These are phyloP conservation scores for Metarhizium rileyi DNA, from an alignment of 2,329 filamentous ascomycete species.

Conservation along the genomic window DNA sequence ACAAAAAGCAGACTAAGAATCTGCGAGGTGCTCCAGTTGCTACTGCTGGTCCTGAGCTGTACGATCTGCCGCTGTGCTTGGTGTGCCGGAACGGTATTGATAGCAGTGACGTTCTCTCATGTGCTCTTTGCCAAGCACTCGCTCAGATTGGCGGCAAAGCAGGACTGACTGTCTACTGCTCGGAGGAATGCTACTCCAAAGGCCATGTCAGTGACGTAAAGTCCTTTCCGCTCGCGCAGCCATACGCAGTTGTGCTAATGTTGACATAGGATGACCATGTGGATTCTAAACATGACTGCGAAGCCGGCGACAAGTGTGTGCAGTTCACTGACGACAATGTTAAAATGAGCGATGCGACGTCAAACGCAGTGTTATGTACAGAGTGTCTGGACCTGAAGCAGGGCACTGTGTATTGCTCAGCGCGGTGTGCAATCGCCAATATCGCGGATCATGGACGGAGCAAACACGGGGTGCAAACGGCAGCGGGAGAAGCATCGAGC, in stretches of 20 bases:
- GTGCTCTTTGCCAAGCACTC: constrained; percentile 35
- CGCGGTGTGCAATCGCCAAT: constrained; percentile 30
- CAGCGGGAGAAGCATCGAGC: constrained; percentile 12
- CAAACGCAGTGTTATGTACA: constrained; percentile 27
- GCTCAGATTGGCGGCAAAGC: constrained; percentile 25
- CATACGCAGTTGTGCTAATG: constrained; percentile 14
- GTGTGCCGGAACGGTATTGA: constrained; percentile 27
- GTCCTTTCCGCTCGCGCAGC: not conserved
- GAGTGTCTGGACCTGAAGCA: constrained; percentile 29
- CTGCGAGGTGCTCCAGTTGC: constrained; percentile 20
- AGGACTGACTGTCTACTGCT: constrained; percentile 34
- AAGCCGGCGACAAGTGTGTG: constrained; percentile 30
- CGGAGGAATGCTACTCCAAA: constrained; percentile 29
- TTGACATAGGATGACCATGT: constrained; percentile 27
- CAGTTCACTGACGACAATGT: constrained; percentile 29
- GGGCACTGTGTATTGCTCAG: constrained; percentile 32
- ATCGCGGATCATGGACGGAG: constrained; percentile 29
- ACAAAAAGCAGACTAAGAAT: constrained; percentile 28
- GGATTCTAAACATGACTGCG: constrained; percentile 30
- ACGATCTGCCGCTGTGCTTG: constrained; percentile 29
- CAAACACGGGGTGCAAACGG: constrained; percentile 20
- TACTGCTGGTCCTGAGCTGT: constrained; percentile 22
- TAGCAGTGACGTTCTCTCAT: constrained; percentile 28
- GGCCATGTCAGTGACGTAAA: constrained; percentile 27
- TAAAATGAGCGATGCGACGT: constrained; percentile 25